phyloP scores from a whole-genome alignment of 2,329 filamentous ascomycete genomes.

The Grosmannia huntii region DNA sequence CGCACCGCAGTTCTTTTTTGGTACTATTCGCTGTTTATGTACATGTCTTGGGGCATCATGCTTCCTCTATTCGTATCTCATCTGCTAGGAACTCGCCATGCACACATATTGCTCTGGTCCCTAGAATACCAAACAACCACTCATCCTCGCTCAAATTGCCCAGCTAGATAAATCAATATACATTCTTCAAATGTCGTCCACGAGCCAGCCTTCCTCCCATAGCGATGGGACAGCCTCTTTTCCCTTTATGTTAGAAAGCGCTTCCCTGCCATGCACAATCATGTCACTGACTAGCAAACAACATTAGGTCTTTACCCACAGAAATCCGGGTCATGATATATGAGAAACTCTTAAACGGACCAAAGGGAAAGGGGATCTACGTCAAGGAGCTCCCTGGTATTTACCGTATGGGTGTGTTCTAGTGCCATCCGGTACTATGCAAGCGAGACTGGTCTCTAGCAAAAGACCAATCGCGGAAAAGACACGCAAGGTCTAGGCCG shows the following conservation, averaged over 20 bases:
- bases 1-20: not conserved
- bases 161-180: no score
- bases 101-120: no score
- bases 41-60: not conserved
- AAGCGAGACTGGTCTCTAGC: not conserved
- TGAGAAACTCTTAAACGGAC: not conserved
- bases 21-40: not conserved
- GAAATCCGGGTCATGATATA: constrained; percentile 28
- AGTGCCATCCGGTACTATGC: not conserved
- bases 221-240: not conserved
- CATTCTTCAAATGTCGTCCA: not conserved
- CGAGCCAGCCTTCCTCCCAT: not conserved
- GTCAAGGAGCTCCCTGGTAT: not conserved
- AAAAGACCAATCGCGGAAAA: not conserved
- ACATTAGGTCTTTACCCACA: constrained; percentile 34
- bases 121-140: no score
- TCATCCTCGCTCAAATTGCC: no score
- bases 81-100: no score
- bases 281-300: not conserved
- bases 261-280: not conserved
- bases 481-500: not conserved
- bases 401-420: not conserved
- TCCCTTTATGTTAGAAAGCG: not conserved
- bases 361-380: not conserved
- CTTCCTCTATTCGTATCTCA: not conserved